Evolutionary conservation across 495 filamentous ascomycete species (phyloP).

Genomic region (Xylaria nigripes): DNA sequence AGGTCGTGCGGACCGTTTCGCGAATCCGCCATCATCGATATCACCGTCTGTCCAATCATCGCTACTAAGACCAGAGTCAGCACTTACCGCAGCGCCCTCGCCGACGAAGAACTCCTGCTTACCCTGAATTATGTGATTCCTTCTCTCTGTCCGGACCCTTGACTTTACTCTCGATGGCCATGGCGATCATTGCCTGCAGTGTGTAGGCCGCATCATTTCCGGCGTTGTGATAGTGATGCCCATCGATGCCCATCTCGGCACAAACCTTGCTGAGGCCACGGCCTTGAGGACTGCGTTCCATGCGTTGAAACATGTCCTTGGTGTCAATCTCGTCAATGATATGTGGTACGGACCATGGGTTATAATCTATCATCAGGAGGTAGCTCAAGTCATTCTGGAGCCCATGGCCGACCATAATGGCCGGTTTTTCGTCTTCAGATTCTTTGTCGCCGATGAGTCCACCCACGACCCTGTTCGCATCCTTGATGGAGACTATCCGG

Average conservation of each 20-base stretch:
- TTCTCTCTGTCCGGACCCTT: not conserved
- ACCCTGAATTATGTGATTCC: conserved; percentile 1
- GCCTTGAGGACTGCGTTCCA: conserved; percentile 39
- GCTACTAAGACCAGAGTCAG: not conserved
- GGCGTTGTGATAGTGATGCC: conserved; percentile 73
- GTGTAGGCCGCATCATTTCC: conserved; percentile 93
- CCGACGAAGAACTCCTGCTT: not conserved
- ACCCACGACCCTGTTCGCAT: conserved; percentile 16
- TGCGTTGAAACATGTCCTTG: conserved; percentile 52
- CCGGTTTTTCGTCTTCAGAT: conserved; percentile 39
- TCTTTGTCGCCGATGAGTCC: conserved; percentile 23
- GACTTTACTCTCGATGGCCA: conserved; percentile 44
- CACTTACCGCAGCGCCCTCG: not conserved
- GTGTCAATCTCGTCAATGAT: conserved; percentile 65
- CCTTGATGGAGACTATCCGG: conserved; percentile 17
- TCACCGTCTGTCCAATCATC: conserved; percentile 23
- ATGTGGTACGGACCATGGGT: conserved; percentile 42
- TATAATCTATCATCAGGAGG: conserved; percentile 52
- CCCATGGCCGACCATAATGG: conserved; percentile 76
- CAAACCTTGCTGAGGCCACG: conserved; percentile 55
- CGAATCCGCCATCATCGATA: conserved; percentile 22
- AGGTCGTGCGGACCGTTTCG: conserved; percentile 8
- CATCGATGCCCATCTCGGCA: conserved; percentile 50
- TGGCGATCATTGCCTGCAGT: conserved; percentile 61
- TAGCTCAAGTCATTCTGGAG: conserved; percentile 57